A percentile compares a stretch with the other conserved stretches of the same genome.
Conservation (phyloP, 192 early-diverging fungal species). For the Coemansia sp. region DNA sequence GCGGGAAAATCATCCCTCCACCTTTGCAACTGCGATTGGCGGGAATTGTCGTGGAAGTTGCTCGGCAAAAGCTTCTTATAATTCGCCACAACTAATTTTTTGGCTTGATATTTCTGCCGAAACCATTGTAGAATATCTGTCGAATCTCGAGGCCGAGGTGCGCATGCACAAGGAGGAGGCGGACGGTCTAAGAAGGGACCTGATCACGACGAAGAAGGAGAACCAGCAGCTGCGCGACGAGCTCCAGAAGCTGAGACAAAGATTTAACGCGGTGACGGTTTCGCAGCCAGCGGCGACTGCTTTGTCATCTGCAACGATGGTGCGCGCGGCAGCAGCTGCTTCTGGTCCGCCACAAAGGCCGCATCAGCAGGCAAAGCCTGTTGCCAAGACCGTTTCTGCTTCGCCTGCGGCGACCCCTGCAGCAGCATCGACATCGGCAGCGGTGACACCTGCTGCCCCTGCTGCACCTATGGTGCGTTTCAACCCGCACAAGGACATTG, state of each 20-base stretch:
- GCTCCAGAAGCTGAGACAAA: constrained; percentile 24
- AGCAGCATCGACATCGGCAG: no score
- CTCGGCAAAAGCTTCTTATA: no score
- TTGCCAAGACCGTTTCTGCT: neutral
- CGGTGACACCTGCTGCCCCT: neutral
- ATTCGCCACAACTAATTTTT: no score
- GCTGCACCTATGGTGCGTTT: constrained; percentile 30
- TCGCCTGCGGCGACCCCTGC: neutral
- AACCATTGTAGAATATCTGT: constrained; percentile 58
- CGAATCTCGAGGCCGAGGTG: constrained; percentile 61
- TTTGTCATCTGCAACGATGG: neutral
- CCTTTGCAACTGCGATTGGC: neutral
- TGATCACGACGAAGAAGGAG: constrained; percentile 37
- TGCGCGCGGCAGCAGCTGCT: constrained; percentile 4
- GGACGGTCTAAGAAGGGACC: constrained; percentile 49
- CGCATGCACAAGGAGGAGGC: constrained; percentile 57
- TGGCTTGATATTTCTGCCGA: neutral
- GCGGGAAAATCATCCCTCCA: no score
- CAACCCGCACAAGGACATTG: constrained; percentile 51
- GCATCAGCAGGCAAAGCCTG: constrained; percentile 2
- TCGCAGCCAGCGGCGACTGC: neutral
- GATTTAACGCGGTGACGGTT: constrained; percentile 15
- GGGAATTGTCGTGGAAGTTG: no score
- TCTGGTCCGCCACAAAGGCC: neutral
- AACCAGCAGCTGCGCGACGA: constrained; percentile 48